Base-by-base conservation (phyloP, 1,139 yeast species). In the Saccharomyces hybrid region DNA sequence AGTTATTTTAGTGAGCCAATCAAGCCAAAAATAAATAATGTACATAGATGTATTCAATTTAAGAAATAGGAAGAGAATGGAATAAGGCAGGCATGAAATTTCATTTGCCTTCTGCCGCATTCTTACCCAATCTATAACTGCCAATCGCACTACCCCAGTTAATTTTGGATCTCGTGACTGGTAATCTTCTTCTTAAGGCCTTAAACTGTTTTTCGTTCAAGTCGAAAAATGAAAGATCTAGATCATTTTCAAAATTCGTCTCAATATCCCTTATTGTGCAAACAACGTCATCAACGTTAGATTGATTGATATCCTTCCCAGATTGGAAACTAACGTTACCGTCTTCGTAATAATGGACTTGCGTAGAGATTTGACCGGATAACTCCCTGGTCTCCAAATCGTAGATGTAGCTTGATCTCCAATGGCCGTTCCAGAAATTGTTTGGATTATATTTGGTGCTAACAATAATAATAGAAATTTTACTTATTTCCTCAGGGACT, bases 121-220 rank as follows among this genome's bases (percentile, higher is more conserved):
- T 96, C 63, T 86, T 84, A 20, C 98, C 98, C 52, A 91, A 76
- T 66, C 90, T 82, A 73, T 90, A 90, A 68, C 85, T 87, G 14
- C 95, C 96, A 64, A 90, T 88, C 16, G 97, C 90, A 67, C 82
- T 87, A 47, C 96, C 96, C 99, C 99, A 93, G 70, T 89, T 88
- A 67, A 93, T 86, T 71, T 87, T 90, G 14, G 96, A 81, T 67
- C 97, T 80, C 30, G 96, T 91, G 47, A 93, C 85, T 2, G 99
- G 99, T 59, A 93, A 77, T 69, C 89, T 88, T 70, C 99, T 83
- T 73, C 99, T 81, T 62, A 93, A 79, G 58, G 81, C 80, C 73
- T 91, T 93, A 75, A 93, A 93, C 56, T 83, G 80, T 53, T 79
- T 79, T 61, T 89, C 96, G 70, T 91, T 91, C 66, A 93, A 78